Base-by-base conservation (phyloP, 805 yeast species). In the Candida adriatica region DNA sequence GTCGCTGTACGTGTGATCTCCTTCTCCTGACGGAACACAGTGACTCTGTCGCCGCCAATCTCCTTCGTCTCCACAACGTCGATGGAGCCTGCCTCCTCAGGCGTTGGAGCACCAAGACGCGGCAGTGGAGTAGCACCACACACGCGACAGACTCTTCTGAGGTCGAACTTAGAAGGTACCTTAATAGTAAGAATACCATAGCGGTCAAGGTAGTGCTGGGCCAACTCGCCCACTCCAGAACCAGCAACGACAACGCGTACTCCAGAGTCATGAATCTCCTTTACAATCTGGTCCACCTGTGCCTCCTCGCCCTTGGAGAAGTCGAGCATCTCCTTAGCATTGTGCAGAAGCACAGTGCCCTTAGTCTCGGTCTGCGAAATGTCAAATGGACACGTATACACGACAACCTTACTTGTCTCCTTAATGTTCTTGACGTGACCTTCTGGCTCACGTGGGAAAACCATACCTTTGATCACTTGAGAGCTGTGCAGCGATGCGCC, bases 71-170 rank as follows among this genome's bases (percentile, higher is more conserved):
- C 94, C 30, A 92, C 90, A 18, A 79, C 58, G 55, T 90, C 98
- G 39, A 92, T 73, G 26, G 70, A 54, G 34, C 98, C 98, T 68
- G 85, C 73, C 61, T 90, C 96, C 51, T 88, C 95, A 14, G 95
- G 90, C 62, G 84, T 74, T 47, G 96, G 96, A 3, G 96, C 94
- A 43, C 95, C 95, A 37, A 88, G 68, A 58, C 95, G 72, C 31
- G 96, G 90, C 54, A 90, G 69, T 36, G 97, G 96, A 17, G 96
- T 82, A 26, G 96, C 96, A 29, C 97, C 97, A 60, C 96, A 88
- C 13, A 92, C 97, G 57, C 95, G 81, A 52, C 94, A 82, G 39
- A 92, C 68, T 58, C 98, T 78, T 67, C 96, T 80, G 41, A 92
- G 62, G 51, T 92, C 98, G 51, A 92, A 92, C 56, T 92, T 92